A percentile compares a stretch with the other conserved stretches of the same genome.
phyloP scores from a whole-genome alignment of 2,329 filamentous ascomycete genomes.

The Cercospora sojina region DNA sequence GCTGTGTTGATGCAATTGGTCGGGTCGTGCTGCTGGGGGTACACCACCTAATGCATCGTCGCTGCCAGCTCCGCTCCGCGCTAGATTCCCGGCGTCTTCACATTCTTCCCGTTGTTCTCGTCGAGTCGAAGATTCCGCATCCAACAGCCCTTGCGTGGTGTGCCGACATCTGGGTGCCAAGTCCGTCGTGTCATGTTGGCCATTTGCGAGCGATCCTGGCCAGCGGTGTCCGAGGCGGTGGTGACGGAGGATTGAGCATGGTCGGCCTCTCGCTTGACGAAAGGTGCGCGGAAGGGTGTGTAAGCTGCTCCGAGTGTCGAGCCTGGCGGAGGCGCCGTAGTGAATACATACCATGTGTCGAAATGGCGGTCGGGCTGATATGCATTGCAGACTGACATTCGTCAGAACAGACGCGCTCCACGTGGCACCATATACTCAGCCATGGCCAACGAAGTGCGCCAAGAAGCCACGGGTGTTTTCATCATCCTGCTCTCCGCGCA shows the following conservation, averaged over 20 bases:
- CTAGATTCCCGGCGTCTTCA: not conserved
- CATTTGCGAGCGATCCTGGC: not conserved
- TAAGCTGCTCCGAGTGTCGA: not conserved
- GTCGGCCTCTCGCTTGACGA: not conserved
- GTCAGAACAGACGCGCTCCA: not conserved
- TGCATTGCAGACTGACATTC: not conserved
- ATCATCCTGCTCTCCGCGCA: not conserved
- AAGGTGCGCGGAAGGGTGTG: not conserved
- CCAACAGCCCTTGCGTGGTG: not conserved
- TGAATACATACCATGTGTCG: not conserved
- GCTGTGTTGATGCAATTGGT: not conserved
- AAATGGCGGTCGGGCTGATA: not conserved
- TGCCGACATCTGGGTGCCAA: not conserved
- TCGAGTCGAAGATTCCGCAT: not conserved
- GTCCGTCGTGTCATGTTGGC: not conserved
- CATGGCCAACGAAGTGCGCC: not conserved
- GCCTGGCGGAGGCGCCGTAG: not conserved
- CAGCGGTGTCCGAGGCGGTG: not conserved
- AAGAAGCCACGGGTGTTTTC: not conserved
- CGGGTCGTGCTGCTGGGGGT: not conserved
- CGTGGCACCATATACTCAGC: not conserved
- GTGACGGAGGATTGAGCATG: not conserved
- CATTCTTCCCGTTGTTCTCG: not conserved
- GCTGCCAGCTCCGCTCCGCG: not conserved
- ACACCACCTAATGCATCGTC: not conserved